These are phyloP conservation scores for Tetrahymena elliotti DNA, from an alignment of 73 alveolate genomes.

Conservation along the genomic window DNA sequence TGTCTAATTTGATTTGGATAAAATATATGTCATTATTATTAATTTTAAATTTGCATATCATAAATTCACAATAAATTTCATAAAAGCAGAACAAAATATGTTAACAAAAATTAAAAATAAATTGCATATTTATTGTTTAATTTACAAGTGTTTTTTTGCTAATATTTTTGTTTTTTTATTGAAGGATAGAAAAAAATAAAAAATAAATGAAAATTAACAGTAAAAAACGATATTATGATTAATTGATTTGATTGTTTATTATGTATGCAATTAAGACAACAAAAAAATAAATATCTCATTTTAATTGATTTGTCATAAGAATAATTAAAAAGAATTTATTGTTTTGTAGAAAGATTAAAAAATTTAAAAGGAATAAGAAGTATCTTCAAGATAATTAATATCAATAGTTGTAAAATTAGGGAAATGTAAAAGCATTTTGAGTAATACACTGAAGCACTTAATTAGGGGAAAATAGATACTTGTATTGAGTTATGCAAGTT, in stretches of 20 bases:
- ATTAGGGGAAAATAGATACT: background rate
- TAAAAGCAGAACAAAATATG: too few relatives aligned
- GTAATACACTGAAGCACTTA: background rate
- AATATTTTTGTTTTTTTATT: too few relatives aligned
- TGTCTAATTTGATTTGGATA: too few relatives aligned
- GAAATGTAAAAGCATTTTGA: background rate
- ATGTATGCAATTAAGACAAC: background rate
- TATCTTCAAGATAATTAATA: background rate
- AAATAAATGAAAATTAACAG: background rate
- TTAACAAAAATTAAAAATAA: too few relatives aligned
- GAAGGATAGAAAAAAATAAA: background rate
- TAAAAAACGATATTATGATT: background rate
- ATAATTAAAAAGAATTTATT: background rate
- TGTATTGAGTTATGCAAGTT: background rate
- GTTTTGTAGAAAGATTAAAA: background rate
- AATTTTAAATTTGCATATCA: too few relatives aligned
- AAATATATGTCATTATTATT: too few relatives aligned
- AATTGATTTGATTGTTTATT: background rate
- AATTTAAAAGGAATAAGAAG: background rate
- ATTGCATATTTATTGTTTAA: too few relatives aligned
- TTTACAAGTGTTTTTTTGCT: background rate
- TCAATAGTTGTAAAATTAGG: background rate
- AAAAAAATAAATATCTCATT: background rate
- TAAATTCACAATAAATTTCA: too few relatives aligned
- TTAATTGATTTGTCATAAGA: background rate